Percentiles rank a stretch among this genome's conserved stretches.
Evolutionary conservation across 2,329 filamentous ascomycete genomes (phyloP).

Genomic region (Biscogniauxia marginata): DNA sequence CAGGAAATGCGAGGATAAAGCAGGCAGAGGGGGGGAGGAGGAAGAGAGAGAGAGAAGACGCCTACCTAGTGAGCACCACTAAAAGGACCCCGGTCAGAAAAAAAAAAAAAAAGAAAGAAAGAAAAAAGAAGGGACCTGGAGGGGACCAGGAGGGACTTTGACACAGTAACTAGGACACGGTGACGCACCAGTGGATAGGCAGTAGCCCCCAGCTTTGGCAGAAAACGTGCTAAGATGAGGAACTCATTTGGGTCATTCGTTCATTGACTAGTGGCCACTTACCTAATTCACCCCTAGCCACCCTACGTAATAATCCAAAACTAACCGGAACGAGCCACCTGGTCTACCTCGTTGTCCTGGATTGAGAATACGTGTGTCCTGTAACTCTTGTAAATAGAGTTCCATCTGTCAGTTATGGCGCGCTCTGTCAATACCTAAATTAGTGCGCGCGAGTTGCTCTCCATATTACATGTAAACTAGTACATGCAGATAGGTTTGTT

Average conservation of each 20-base stretch:
- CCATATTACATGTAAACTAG: neutral
- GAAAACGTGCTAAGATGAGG: neutral
- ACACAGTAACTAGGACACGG: slow-evolving; percentile 4
- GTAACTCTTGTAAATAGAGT: neutral
- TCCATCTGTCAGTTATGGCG: neutral
- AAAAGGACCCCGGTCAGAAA: too few species aligned
- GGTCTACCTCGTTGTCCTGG: neutral
- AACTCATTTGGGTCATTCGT: neutral
- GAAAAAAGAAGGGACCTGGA: neutral
- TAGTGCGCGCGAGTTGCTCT: neutral
- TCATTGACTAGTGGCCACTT: neutral
- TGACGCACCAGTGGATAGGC: slow-evolving; percentile 5
- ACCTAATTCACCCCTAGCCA: neutral
- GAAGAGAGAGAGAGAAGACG: neutral
- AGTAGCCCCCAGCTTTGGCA: neutral
- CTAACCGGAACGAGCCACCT: neutral
- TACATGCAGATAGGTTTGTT: neutral
- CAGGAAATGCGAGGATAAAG: neutral
- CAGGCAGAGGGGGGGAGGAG: neutral
- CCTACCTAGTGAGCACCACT: too few species aligned
- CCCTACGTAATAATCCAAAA: neutral
- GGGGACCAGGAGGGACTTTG: neutral
- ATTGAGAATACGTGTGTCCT: neutral
- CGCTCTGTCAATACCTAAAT: neutral
- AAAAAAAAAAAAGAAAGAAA: too few species aligned